Base-by-base conservation (phyloP, 2,329 filamentous ascomycete genomes). In the Colletotrichum lentis region DNA sequence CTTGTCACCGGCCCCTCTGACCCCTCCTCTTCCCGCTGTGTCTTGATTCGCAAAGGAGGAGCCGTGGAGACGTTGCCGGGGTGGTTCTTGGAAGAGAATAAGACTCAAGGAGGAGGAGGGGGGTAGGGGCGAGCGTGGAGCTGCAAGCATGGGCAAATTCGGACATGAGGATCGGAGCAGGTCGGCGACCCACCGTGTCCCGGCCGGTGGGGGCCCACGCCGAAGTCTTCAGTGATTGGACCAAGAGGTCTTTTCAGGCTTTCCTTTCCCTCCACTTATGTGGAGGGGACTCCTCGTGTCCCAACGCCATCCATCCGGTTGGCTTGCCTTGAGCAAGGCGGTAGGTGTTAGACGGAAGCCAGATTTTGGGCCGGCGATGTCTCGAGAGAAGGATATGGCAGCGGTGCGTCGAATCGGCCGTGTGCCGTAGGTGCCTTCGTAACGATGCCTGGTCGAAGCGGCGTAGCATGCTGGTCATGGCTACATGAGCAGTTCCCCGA, bases 161-260 rank as follows among this genome's bases (percentile, higher is more conserved):
- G 65, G 61, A 55, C 62, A 54, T 59, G 61, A 59, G 52, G 54
- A 64, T 64, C 65, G 65, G 65, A 44, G 65, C 49, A 68, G 49
- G 65, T 68, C 65, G 61, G 65, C 27, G 61, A 31, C 54, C 62
- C 65, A 64, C 65, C 47, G 41, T 49, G 54, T 14, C 46, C 46
- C 61, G 64, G 50, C 53, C 60, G 61, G 43, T 12, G 44, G 24
- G 49, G 61, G 43, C 4, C 46, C 49, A 64, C 47, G 50, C 39
- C 54, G 43, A 41, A 27, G 41, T 31, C 18, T 14, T 27, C 39
- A n/a, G 31, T 57, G 22, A 64, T 67, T 67, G 64, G 64, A 41
- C 47, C 35, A 24, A n/a, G 8, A 14, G 8, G 22, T 22, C 35
- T 31, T 49, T 20, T 41, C 60, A 46, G 16, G 18, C 18, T 41